These are phyloP conservation scores for Nannizzia gypsea DNA, from an alignment of 2,329 filamentous ascomycete species.

Conservation along the genomic window DNA sequence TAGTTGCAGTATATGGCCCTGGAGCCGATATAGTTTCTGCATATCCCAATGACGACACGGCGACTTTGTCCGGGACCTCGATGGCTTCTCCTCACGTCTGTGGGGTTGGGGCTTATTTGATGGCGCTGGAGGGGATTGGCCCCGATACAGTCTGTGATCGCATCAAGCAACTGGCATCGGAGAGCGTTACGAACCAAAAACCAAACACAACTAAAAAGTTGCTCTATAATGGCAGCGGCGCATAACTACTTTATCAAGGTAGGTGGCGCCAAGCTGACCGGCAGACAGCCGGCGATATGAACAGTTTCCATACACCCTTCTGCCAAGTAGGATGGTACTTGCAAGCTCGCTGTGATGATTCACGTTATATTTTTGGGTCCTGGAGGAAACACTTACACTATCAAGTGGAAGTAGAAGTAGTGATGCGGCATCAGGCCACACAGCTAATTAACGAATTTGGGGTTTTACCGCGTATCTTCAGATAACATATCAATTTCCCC, in stretches of 20 bases:
- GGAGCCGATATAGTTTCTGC: conserved; percentile 41
- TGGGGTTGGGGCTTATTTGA: conserved; percentile 44
- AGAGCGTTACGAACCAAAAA: conserved; percentile 15
- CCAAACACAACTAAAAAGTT: conserved; percentile 20
- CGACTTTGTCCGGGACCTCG: conserved; percentile 29
- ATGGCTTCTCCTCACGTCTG: conserved; percentile 37
- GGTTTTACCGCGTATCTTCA: no score
- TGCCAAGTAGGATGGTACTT: not conserved
- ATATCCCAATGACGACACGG: conserved; percentile 39
- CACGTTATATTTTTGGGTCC: not conserved
- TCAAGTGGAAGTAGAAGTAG: not conserved
- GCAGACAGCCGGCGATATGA: not conserved
- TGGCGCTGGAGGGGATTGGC: conserved; percentile 39
- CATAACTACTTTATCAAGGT: not conserved
- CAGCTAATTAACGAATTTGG: not conserved
- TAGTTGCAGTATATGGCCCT: conserved; percentile 46
- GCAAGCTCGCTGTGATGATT: not conserved
- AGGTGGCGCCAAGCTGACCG: not conserved
- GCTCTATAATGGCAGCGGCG: conserved; percentile 19
- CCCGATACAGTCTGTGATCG: conserved; percentile 34
- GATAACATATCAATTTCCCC: no score
- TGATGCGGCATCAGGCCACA: not conserved
- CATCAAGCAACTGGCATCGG: conserved; percentile 43
- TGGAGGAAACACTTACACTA: not conserved
- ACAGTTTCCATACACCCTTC: no score